Conservation (phyloP, 1,284 basidiomycete species). For the Tetrapyrgos nigripes region DNA sequence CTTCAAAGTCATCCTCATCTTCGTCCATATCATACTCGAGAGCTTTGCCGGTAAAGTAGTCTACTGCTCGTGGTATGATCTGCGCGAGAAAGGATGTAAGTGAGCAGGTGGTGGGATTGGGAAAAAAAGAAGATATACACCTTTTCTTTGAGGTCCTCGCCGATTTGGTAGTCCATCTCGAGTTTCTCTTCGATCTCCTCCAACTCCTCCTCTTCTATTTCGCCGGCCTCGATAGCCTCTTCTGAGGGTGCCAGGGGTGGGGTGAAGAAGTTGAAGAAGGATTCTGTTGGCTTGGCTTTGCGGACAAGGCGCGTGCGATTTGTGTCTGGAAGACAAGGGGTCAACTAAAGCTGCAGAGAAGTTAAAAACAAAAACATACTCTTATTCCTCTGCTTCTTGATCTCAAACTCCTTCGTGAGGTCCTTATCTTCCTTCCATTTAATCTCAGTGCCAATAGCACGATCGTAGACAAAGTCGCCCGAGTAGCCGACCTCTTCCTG, state of each 20-base stretch:
- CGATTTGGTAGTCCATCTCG: conserved; percentile 98
- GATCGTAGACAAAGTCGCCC: conserved; percentile 96
- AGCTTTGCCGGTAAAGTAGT: conserved; percentile 97
- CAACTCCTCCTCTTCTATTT: conserved; percentile 85
- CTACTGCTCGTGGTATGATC: conserved; percentile 95
- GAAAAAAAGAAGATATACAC: conserved; percentile 40
- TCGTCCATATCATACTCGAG: conserved; percentile 88
- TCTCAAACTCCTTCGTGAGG: conserved; percentile 96
- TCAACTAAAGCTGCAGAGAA: conserved; percentile 1
- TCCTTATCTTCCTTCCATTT: conserved; percentile 99
- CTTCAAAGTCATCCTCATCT: conserved; percentile 67
- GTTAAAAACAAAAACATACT: conserved; percentile 55
- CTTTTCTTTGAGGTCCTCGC: conserved; percentile 98
- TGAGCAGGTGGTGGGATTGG: not conserved
- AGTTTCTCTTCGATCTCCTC: conserved; percentile 92
- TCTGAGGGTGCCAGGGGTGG: conserved; percentile 83
- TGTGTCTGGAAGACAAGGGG: conserved; percentile 67
- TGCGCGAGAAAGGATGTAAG: conserved; percentile 32
- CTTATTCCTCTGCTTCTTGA: conserved; percentile 99
- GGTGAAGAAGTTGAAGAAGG: conserved; percentile 98
- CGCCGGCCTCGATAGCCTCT: conserved; percentile 75
- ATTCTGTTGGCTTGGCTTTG: conserved; percentile 88
- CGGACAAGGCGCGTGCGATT: conserved; percentile 92
- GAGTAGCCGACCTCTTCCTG: conserved; percentile 93
- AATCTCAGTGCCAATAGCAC: conserved; percentile 89